Conservation (phyloP, 2,329 filamentous ascomycete genomes). For the Ascochyta viciae-villosae region DNA sequence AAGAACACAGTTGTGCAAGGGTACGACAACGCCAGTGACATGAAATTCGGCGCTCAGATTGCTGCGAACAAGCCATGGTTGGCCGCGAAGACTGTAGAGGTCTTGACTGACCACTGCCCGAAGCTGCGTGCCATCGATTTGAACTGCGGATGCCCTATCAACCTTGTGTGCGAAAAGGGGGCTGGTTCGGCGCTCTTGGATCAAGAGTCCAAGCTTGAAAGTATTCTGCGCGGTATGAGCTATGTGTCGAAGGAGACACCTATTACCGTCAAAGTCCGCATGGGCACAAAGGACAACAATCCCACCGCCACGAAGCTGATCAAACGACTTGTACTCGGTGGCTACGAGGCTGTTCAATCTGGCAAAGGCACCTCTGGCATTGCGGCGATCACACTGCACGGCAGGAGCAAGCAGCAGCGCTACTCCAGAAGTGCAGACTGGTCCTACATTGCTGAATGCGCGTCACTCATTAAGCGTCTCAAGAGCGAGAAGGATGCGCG, state of each 20-base stretch:
- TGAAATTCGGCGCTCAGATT: conserved; percentile 92
- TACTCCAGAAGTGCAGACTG: conserved; percentile 95
- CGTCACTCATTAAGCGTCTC: conserved; percentile 81
- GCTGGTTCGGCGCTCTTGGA: conserved; percentile 94
- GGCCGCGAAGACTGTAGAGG: conserved; percentile 86
- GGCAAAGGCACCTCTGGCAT: conserved; percentile 73
- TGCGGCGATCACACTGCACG: conserved; percentile 94
- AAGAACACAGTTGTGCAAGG: conserved; percentile 67
- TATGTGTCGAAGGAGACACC: conserved; percentile 87
- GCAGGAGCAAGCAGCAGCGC: conserved; percentile 89
- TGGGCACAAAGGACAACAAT: conserved; percentile 80
- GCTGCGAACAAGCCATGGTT: conserved; percentile 91
- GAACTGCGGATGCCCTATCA: conserved; percentile 97
- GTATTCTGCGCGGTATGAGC: conserved; percentile 96
- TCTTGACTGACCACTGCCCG: conserved; percentile 77
- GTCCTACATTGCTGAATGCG: conserved; percentile 90
- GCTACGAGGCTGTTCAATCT: conserved; percentile 70
- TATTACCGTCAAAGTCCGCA: conserved; percentile 93
- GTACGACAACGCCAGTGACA: conserved; percentile 83
- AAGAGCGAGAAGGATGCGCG: conserved; percentile 71
- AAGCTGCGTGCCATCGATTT: conserved; percentile 89
- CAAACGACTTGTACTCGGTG: conserved; percentile 82
- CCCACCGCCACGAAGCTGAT: conserved; percentile 83
- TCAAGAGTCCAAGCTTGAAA: conserved; percentile 83
- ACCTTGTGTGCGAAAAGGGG: conserved; percentile 86